Evolutionary conservation across 768 basidiomycete species (phyloP).

Genomic region (Suillus ampliporus): DNA sequence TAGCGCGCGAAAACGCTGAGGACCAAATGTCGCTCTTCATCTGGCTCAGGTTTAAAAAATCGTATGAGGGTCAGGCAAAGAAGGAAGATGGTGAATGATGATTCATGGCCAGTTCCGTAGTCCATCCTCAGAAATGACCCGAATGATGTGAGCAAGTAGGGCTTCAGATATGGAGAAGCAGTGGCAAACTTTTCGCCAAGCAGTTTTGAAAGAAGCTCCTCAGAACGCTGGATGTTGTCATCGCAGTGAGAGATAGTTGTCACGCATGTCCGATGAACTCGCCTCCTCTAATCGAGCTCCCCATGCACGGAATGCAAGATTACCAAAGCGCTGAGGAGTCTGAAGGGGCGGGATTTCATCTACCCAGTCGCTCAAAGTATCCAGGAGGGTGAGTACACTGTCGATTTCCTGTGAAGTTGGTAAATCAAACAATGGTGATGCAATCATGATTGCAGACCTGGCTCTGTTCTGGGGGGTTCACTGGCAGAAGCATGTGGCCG

Average conservation of each 20-base stretch:
- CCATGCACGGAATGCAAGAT: conserved; percentile 90
- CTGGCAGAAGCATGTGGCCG: conserved; percentile 59
- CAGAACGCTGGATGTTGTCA: conserved; percentile 51
- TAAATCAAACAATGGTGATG: neutral
- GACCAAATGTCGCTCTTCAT: conserved; percentile 65
- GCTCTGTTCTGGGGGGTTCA: conserved; percentile 20
- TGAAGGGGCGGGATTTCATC: conserved; percentile 77
- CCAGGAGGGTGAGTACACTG: conserved; percentile 60
- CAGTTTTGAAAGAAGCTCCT: conserved; percentile 52
- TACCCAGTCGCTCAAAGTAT: conserved; percentile 74
- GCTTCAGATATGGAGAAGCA: conserved; percentile 69
- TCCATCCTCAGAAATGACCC: conserved; percentile 92
- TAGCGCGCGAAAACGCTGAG: conserved; percentile 80
- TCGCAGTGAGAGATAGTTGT: conserved; percentile 8
- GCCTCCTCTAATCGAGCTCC: conserved; percentile 81
- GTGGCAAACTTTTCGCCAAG: conserved; percentile 50
- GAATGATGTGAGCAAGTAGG: conserved; percentile 83
- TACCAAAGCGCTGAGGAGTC: conserved; percentile 88
- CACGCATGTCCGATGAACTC: conserved; percentile 12
- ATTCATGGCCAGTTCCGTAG: conserved; percentile 97
- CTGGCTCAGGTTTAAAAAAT: conserved; percentile 59
- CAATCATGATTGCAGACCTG: conserved; percentile 25
- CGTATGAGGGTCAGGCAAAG: conserved; percentile 73
- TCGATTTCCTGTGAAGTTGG: conserved; percentile 47
- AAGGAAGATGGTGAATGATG: conserved; percentile 83